Evolutionary conservation across 192 early-diverging fungal species (phyloP).

Genomic region (Rhizoclosmatium globosum): DNA sequence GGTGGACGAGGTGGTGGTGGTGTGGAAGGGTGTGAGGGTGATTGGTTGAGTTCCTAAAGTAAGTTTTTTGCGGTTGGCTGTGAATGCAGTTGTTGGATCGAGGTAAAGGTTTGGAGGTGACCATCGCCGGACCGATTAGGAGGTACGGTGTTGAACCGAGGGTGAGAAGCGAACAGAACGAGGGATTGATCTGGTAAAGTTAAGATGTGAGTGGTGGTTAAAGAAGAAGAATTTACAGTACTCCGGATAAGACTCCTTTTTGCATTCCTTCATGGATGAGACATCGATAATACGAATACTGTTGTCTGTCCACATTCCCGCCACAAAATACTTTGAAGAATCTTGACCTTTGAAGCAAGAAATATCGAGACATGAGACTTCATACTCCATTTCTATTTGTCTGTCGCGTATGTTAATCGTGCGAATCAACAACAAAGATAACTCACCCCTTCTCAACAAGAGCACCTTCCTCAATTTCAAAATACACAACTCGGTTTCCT

Average conservation of each 20-base stretch:
- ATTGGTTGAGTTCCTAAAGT: conserved; percentile 82
- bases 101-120: conserved; percentile 73
- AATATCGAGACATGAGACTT: conserved; percentile 82
- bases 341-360: conserved; percentile 44
- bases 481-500: conserved; percentile 61
- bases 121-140: conserved; percentile 87
- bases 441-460: conserved; percentile 57
- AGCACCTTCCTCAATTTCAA: conserved; percentile 57
- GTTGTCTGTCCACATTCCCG: conserved; percentile 79
- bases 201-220: background rate
- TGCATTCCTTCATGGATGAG: conserved; percentile 58
- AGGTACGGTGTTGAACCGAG: conserved; percentile 77
- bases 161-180: conserved; percentile 65
- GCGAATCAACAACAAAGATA: background rate
- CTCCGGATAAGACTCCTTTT: conserved; percentile 58
- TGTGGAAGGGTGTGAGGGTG: conserved; percentile 61
- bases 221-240: background rate
- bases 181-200: conserved; percentile 55
- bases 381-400: conserved; percentile 58
- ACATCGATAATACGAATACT: conserved; percentile 68
- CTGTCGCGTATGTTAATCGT: conserved; percentile 28
- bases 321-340: conserved; percentile 48
- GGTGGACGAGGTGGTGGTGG: conserved; percentile 59
- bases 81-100: conserved; percentile 48
- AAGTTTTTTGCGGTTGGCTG: conserved; percentile 64